A percentile compares a stretch with the other conserved stretches of the same genome.
Conservation (phyloP, 148 eudicot genomes). For the Rheum nobile region DNA sequence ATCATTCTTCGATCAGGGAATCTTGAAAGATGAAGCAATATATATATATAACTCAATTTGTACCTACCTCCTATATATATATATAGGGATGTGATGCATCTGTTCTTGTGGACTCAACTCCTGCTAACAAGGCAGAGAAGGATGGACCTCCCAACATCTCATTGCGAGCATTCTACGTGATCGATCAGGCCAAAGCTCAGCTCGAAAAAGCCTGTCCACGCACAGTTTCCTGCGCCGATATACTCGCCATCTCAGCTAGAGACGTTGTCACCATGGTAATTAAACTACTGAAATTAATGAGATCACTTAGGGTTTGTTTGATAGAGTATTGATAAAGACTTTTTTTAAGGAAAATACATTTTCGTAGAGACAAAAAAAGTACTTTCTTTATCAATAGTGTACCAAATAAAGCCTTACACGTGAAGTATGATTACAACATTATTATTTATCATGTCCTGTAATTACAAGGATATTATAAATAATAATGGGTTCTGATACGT, state of each 20-base stretch:
- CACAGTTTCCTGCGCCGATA: conserved; percentile 65
- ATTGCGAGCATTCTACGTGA: conserved; percentile 49
- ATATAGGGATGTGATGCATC: conserved; percentile 74
- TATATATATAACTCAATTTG: too few species aligned
- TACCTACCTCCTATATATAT: not conserved
- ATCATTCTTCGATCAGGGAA: not conserved
- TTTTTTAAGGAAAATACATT: too few species aligned
- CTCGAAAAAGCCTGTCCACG: conserved; percentile 52
- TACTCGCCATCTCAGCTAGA: conserved; percentile 51
- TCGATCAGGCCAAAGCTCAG: conserved; percentile 51
- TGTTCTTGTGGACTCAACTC: conserved; percentile 46
- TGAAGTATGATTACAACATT: too few species aligned
- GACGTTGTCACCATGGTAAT: conserved; percentile 55
- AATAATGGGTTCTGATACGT: too few species aligned
- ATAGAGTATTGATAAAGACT: too few species aligned
- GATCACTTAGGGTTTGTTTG: too few species aligned
- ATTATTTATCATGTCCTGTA: too few species aligned
- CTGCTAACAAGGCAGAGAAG: conserved; percentile 60
- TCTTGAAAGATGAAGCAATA: not conserved
- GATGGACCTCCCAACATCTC: conserved; percentile 73
- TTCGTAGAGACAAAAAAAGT: too few species aligned
- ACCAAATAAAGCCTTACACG: too few species aligned
- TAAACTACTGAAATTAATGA: too few species aligned
- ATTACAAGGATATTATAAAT: too few species aligned
- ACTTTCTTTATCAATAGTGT: too few species aligned